Conservation (phyloP, 1,284 basidiomycete genomes). For the Vanrija sp. region DNA sequence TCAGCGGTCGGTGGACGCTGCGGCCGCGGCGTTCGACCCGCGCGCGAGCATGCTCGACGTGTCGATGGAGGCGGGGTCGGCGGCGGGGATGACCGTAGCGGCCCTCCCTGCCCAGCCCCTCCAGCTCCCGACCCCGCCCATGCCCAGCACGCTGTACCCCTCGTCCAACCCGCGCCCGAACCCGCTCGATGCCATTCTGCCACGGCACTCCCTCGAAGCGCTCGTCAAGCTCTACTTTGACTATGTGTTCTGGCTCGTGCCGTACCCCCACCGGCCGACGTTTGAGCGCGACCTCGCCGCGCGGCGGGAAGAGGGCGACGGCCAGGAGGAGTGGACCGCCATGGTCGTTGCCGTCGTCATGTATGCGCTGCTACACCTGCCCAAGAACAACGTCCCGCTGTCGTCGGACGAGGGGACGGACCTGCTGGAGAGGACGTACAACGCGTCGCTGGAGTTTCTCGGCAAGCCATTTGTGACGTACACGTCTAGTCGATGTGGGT, state of each 20-base stretch:
- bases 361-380: conserved; percentile 60
- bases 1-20: neutral
- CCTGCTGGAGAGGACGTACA: conserved; percentile 1
- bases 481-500: conserved; percentile 1
- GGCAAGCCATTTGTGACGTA: neutral
- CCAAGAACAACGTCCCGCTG: conserved; percentile 12
- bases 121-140: no score
- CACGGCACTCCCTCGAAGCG: conserved; percentile 7
- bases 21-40: no score
- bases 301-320: conserved; percentile 67
- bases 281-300: conserved; percentile 75
- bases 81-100: no score
- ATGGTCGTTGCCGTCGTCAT: conserved; percentile 78
- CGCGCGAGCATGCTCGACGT: no score
- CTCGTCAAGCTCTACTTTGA: conserved; percentile 78
- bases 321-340: conserved; percentile 62
- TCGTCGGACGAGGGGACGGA: conserved; percentile 8
- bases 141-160: no score
- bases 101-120: neutral
- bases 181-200: neutral
- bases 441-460: neutral
- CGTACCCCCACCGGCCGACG: conserved; percentile 56
- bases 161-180: no score
- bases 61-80: no score
- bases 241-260: conserved; percentile 76